phyloP scores from a whole-genome alignment of 805 yeast species.

The Nakazawaea ambrosiae region DNA sequence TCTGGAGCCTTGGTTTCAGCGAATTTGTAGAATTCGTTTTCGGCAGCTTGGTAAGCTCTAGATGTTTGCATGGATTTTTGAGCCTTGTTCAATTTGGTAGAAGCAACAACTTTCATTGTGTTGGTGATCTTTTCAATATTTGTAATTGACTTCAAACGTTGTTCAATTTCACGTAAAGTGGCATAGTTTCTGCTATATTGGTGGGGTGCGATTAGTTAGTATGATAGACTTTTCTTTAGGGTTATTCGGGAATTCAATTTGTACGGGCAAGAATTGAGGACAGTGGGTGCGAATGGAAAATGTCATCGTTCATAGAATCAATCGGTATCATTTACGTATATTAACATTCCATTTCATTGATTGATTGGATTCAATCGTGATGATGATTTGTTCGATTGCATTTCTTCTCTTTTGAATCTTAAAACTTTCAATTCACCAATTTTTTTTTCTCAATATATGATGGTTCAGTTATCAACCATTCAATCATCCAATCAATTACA shows the following conservation, averaged over 20 bases:
- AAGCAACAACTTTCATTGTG: constrained; percentile 99
- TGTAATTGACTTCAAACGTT: constrained; percentile 95
- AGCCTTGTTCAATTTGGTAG: constrained; percentile 92
- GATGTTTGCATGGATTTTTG: constrained; percentile 90
- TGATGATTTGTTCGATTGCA: too few relatives aligned
- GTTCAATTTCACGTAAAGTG: constrained; percentile 97
- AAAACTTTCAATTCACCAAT: too few relatives aligned
- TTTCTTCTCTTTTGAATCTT: too few relatives aligned
- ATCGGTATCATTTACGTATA: too few relatives aligned
- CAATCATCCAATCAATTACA: too few relatives aligned
- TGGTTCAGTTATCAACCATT: too few relatives aligned
- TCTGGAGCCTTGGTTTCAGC: constrained; percentile 64
- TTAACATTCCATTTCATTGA: too few relatives aligned
- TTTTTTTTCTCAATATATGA: too few relatives aligned
- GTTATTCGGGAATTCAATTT: background rate
- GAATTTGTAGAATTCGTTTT: constrained; percentile 68
- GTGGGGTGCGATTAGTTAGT: too few relatives aligned
- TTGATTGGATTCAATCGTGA: too few relatives aligned
- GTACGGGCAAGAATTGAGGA: too few relatives aligned
- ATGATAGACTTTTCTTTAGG: background rate
- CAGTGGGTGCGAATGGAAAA: background rate
- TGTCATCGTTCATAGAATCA: too few relatives aligned
- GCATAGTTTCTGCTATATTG: constrained; percentile 71
- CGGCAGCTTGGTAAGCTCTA: constrained; percentile 76
- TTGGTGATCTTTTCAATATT: constrained; percentile 99